These are phyloP conservation scores for Debaryomyces udenii DNA, from an alignment of 1,139 yeast species.

Conservation along the genomic window DNA sequence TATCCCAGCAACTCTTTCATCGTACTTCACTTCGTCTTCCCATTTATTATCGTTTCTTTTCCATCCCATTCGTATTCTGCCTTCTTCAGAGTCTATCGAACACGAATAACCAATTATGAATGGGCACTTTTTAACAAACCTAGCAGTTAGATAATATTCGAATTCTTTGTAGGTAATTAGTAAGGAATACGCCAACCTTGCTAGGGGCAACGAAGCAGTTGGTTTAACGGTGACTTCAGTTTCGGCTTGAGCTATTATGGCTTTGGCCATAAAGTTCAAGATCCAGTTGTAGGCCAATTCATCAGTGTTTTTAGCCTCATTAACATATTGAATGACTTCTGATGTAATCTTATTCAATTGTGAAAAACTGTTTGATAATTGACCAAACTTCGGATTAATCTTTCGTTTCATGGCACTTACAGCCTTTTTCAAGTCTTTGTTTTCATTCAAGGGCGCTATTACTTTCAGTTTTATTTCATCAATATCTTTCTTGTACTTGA, in stretches of 20 bases:
- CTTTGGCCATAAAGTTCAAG: conserved; percentile 80
- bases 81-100: conserved; percentile 77
- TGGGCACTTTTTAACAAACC: conserved; percentile 92
- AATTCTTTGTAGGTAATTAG: conserved; percentile 65
- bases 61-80: conserved; percentile 88
- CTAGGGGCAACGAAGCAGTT: conserved; percentile 79
- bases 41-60: conserved; percentile 64
- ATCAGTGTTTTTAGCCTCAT: conserved; percentile 42
- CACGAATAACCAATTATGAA: conserved; percentile 80
- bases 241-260: conserved; percentile 88
- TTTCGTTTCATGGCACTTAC: conserved; percentile 59
- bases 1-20: conserved; percentile 87
- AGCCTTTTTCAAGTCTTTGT: conserved; percentile 47
- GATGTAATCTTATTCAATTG: conserved; percentile 58
- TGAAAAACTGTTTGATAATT: conserved; percentile 68
- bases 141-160: conserved; percentile 67
- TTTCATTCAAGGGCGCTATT: conserved; percentile 46
- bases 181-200: conserved; percentile 60
- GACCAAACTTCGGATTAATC: conserved; percentile 89
- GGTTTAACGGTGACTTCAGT: conserved; percentile 85
- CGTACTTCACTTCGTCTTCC: conserved; percentile 78
- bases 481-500: conserved; percentile 58
- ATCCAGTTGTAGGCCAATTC: conserved; percentile 69
- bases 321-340: conserved; percentile 55
- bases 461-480: conserved; percentile 60